phyloP scores from a whole-genome alignment of 257 asterid species.

The Nicotiana sylvestris region DNA sequence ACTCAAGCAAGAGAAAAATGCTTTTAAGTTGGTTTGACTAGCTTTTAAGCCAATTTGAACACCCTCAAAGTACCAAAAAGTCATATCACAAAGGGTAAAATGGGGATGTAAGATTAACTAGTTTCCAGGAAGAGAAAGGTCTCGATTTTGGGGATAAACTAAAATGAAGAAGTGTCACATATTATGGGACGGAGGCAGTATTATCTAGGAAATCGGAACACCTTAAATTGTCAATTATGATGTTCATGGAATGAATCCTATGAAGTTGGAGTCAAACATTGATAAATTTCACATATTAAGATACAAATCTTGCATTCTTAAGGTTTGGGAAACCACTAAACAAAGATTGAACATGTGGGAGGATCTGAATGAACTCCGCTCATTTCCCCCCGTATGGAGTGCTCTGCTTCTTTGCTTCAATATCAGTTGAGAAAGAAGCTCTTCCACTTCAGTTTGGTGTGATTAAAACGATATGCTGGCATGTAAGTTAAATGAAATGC shows the following conservation, averaged over 20 bases:
- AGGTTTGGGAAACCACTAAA: neutral
- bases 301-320: neutral
- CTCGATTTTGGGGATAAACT: no score
- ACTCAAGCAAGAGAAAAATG: no score
- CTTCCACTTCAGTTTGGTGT: conserved; percentile 4
- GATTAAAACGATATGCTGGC: neutral
- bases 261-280: neutral
- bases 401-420: neutral
- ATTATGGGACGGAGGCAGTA: neutral
- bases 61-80: no score
- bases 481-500: neutral
- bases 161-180: neutral
- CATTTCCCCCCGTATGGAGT: neutral
- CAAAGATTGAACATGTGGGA: neutral
- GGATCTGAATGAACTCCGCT: neutral
- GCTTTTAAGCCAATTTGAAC: no score
- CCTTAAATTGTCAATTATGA: neutral
- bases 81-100: no score
- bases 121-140: no score
- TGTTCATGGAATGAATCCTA: neutral
- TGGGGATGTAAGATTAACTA: no score
- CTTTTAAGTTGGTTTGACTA: no score
- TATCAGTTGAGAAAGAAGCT: neutral
- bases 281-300: neutral
- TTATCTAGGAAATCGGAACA: neutral